phyloP scores from a whole-genome alignment of 2,329 filamentous ascomycete species.

The Calonectria naviculata region DNA sequence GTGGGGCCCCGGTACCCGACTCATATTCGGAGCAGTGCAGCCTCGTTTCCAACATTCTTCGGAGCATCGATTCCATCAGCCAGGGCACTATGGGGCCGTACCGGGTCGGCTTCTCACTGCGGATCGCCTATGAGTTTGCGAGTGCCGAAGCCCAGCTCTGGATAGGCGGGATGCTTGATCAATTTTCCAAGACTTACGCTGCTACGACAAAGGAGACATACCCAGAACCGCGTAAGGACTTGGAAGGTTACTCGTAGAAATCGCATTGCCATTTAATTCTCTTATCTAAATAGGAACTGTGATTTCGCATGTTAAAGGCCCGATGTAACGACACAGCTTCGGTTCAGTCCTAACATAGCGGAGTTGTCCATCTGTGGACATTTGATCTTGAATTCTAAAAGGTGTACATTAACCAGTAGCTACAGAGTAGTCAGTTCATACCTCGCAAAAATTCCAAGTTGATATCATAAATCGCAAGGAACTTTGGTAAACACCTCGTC shows the following conservation, averaged over 20 bases:
- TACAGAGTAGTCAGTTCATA: no score
- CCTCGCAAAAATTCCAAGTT: no score
- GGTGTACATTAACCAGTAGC: neutral
- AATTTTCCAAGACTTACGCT: constrained; percentile 47
- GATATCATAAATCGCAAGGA: no score
- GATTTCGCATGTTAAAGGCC: neutral
- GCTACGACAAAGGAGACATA: constrained; percentile 44
- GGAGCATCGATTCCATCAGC: constrained; percentile 51
- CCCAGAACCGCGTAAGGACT: constrained; percentile 37
- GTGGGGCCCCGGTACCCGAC: constrained; percentile 37
- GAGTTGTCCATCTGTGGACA: no score
- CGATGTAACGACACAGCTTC: neutral
- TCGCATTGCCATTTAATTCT: neutral
- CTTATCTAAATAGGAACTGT: neutral
- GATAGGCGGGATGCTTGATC: constrained; percentile 45
- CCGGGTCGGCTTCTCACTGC: constrained; percentile 48
- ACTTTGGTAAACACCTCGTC: no score
- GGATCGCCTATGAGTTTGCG: constrained; percentile 53
- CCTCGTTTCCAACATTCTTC: constrained; percentile 47
- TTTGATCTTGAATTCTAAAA: neutral
- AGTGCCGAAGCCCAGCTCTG: constrained; percentile 47
- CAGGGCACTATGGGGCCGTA: constrained; percentile 51
- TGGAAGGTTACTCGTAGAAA: constrained; percentile 24
- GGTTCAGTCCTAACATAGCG: neutral
- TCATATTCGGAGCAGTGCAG: constrained; percentile 40